Evolutionary conservation across 495 filamentous ascomycete genomes (phyloP), one percentile per base, ranked within the genome.

Genomic region (Aspergillus kassunensis): DNA sequence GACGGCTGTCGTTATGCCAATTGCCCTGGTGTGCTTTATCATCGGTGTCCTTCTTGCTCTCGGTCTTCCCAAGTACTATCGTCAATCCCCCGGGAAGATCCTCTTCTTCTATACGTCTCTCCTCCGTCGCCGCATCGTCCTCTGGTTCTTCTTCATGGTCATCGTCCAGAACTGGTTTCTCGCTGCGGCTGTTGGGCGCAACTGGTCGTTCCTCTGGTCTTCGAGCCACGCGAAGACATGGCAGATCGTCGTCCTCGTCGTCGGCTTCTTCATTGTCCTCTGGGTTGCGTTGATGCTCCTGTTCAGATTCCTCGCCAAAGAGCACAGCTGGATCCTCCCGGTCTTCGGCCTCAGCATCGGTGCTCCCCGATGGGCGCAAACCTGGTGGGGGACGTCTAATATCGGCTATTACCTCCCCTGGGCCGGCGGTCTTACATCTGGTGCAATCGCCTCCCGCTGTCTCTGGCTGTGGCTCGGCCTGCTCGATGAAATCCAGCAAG

Each of bases 31-130:
- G 49, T 51, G 75, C 3, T 75, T 68, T 65, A 44, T 44, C 2
- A 50, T 76, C 7, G 73, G 71, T 2, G 18, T 70, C 11, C 48
- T 76, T 8, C 40, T 76, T 12, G 65, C 57, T 36, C 66, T 71
- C 18, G 73, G 73, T 5, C 55, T 76, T 27, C 73, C 73, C 25
- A 73, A 74, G 37, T 76, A 74, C 51, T 76, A 76, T 53, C 71
- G 80, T 40, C 83, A 85, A 55, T 65, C 72, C 3, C 85, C 86
- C 0, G 86, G 84, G 36, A 78, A 78, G 39, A 79, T 89, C 0
- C 85, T 86, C 1, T 74, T 71, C 0, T 76, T 76, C 58, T 76
- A 76, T 55, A 68, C 66, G 43, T 72, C 72, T 0, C 62, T 76
- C 6, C 66, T 72, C 41, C 59, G 71, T 4, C 63, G 71, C 29